Conservation (phyloP, 2,329 filamentous ascomycete genomes). For the Emmonsiellopsis sp. region DNA sequence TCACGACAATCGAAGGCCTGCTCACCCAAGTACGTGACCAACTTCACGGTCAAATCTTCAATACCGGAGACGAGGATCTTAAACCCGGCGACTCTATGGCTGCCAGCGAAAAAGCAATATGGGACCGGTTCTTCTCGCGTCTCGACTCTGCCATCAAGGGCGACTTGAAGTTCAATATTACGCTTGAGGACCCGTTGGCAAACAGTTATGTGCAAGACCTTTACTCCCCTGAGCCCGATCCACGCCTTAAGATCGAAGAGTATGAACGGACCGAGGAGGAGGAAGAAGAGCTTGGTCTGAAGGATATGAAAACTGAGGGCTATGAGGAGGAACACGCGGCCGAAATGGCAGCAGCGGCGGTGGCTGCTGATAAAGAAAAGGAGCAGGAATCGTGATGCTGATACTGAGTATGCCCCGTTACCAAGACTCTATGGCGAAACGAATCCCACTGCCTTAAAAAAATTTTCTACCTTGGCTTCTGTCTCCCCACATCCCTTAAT, state of each 20-base stretch:
- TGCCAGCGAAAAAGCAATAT: conserved; percentile 56
- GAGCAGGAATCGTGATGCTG: neutral
- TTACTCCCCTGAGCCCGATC: conserved; percentile 68
- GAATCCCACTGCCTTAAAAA: neutral
- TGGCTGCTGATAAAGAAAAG: neutral
- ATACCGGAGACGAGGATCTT: conserved; percentile 50
- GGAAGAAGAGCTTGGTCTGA: conserved; percentile 83
- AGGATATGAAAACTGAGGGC: conserved; percentile 85
- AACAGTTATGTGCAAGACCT: conserved; percentile 91
- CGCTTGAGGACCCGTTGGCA: conserved; percentile 80
- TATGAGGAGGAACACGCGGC: conserved; percentile 55
- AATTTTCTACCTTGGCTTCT: too few relatives aligned
- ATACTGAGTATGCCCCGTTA: neutral
- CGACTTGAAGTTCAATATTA: conserved; percentile 68
- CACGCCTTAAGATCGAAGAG: conserved; percentile 69
- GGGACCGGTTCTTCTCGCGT: conserved; percentile 71
- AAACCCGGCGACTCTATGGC: conserved; percentile 71
- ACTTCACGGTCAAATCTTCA: conserved; percentile 78
- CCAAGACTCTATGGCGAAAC: neutral
- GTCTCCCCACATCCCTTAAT: too few relatives aligned
- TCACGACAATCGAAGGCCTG: conserved; percentile 93
- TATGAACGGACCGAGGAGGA: conserved; percentile 87
- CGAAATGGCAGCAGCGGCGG: neutral
- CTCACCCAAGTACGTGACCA: conserved; percentile 88
- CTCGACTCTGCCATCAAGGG: conserved; percentile 73